Base-by-base conservation (phyloP, 2,329 filamentous ascomycete species). In the Sphaerulina musiva region DNA sequence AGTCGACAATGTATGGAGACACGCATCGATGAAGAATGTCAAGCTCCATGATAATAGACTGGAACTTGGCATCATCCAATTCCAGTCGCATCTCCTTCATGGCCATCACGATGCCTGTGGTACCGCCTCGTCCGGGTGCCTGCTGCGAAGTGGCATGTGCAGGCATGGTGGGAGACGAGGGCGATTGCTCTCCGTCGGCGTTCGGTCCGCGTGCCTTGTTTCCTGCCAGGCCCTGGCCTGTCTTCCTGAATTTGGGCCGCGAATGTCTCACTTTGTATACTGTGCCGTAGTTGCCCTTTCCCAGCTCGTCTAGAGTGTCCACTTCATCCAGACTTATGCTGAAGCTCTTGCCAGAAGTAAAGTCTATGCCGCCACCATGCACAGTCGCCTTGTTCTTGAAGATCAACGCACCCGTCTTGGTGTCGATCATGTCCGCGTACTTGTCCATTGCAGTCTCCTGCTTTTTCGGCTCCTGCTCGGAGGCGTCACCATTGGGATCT, bases 11-110 rank as follows among this genome's bases (percentile, higher is more conserved):
- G 72, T 92, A 95, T 0, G 93, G 92, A 1, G 90, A 96, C 2
- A 93, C 79, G 67, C 93, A 98, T 64, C 93, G 87, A 73, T 98
- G 93, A 2, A 98, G 77, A 59, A 98, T 92, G 66, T 98, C 89
- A 46, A 98, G 78, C 72, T 98, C 93, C 81, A 97, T 98, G 64
- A 97, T 86, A 67, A 98, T 98, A 38, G 92, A 91, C 6, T 89
- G 86, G 68, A 98, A 95, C 71, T 98, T 98, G 59, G 89, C 86
- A 70, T 98, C 93, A 66, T 98, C 93, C 50, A 98, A 78, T 71
- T 98, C 93, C 8, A 98, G 77, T 17, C 93, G 83, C 64, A 98
- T 95, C 72, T 98, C 93, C 71, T 98, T 98, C 93, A 98, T 98
- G 11, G 93, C 93, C 93, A 98, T 97, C 56, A 95, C 78, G 47